Evolutionary conservation across 805 yeast species (phyloP).

Genomic region (Hanseniaspora mollemarum): DNA sequence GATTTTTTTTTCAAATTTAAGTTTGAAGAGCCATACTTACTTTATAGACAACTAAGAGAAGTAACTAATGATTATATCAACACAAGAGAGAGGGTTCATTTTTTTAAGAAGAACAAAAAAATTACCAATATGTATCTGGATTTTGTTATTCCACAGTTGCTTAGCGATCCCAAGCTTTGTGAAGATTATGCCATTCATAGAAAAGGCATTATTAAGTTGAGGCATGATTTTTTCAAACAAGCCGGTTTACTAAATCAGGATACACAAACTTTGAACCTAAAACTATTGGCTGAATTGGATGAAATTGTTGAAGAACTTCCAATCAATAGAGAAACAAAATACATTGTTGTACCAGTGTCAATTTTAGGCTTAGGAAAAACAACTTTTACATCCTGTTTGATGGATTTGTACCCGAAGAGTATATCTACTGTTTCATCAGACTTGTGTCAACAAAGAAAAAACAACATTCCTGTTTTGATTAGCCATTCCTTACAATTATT

Average conservation of each 20-base stretch:
- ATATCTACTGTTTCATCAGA: slow-evolving; percentile 66
- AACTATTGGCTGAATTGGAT: slow-evolving; percentile 30
- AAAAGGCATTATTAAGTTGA: slow-evolving; percentile 60
- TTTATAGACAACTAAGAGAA: slow-evolving; percentile 86
- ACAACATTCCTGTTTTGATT: slow-evolving; percentile 40
- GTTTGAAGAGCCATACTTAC: slow-evolving; percentile 86
- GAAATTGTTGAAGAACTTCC: slow-evolving; percentile 26
- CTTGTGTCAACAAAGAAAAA: slow-evolving; percentile 53
- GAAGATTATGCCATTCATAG: slow-evolving; percentile 38
- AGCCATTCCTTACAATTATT: slow-evolving; percentile 36
- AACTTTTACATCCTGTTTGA: slow-evolving; percentile 56
- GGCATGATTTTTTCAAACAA: slow-evolving; percentile 51
- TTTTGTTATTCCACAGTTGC: slow-evolving; percentile 50
- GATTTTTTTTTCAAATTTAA: slow-evolving; percentile 84
- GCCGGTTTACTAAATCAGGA: slow-evolving; percentile 42
- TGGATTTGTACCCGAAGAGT: slow-evolving; percentile 38
- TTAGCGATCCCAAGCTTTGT: slow-evolving; percentile 36
- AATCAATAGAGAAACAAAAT: slow-evolving; percentile 36
- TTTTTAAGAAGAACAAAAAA: slow-evolving; percentile 42
- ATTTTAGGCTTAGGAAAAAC: slow-evolving; percentile 95
- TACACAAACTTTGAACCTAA: slow-evolving; percentile 43
- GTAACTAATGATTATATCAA: slow-evolving; percentile 52
- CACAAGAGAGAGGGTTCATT: slow-evolving; percentile 24
- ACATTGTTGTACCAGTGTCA: slow-evolving; percentile 68
- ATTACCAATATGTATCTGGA: slow-evolving; percentile 58